A percentile compares a stretch with the other conserved stretches of the same genome.
phyloP scores from a whole-genome alignment of 2,329 filamentous ascomycete genomes.

The Fusarium agapanthi region DNA sequence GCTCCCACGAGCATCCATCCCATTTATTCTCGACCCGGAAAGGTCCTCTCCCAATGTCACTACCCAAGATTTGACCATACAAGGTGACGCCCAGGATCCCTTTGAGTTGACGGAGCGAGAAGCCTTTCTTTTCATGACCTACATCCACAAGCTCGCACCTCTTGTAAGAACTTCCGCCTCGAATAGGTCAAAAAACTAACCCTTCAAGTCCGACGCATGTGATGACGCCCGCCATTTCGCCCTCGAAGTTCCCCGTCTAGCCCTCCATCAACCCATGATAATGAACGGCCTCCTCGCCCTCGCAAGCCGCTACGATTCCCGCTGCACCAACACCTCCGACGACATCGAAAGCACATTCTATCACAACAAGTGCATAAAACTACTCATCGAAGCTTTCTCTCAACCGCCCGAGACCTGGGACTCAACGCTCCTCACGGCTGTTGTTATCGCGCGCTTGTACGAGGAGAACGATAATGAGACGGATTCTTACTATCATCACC shows the following conservation, averaged over 20 bases:
- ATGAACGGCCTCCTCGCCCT: conserved; percentile 4
- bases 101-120: not conserved
- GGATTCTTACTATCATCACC: not conserved
- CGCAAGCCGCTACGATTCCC: not conserved
- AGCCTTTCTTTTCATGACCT: conserved; percentile 2
- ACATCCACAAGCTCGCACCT: not conserved
- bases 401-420: not conserved
- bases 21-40: not conserved
- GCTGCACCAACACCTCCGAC: not conserved
- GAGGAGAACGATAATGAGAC: not conserved
- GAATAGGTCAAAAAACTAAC: not conserved
- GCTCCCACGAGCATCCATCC: not conserved
- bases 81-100: not conserved
- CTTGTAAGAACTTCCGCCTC: not conserved
- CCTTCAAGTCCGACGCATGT: not conserved
- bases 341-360: not conserved
- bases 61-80: accelerated
- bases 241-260: not conserved
- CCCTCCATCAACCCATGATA: not conserved
- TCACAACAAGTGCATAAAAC: not conserved
- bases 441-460: not conserved
- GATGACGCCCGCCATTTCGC: not conserved
- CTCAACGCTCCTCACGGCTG: not conserved
- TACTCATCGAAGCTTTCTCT: not conserved
- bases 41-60: accelerated